Conservation (phyloP, 2,329 filamentous ascomycete species). For the Pseudogymnoascus sp. region DNA sequence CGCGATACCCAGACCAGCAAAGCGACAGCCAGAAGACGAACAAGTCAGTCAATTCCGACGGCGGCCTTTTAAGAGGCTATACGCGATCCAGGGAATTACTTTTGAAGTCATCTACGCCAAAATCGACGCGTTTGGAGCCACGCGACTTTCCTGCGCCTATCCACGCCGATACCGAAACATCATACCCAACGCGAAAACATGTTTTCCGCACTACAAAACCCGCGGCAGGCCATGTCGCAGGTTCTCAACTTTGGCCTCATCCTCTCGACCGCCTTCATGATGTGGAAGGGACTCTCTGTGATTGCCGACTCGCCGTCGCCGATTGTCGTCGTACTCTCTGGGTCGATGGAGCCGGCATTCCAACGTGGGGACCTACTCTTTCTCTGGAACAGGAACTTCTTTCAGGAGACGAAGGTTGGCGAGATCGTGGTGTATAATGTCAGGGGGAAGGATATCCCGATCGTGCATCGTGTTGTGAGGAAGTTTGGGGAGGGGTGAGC, state of each 20-base stretch:
- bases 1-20: conserved; percentile 10
- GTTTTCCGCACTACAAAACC: conserved; percentile 50
- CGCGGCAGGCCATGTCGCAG: conserved; percentile 58
- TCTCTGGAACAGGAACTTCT: conserved; percentile 47
- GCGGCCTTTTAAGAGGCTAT: not conserved
- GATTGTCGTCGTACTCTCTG: conserved; percentile 54
- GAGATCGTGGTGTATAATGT: conserved; percentile 73
- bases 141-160: not conserved
- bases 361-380: conserved; percentile 52
- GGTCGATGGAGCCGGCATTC: conserved; percentile 55
- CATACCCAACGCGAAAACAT: conserved; percentile 29
- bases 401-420: conserved; percentile 55
- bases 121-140: not conserved
- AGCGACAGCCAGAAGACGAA: not conserved
- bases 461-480: conserved; percentile 87
- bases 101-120: not conserved
- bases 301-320: conserved; percentile 51
- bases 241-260: conserved; percentile 66
- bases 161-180: not conserved
- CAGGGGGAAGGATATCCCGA: conserved; percentile 85
- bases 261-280: conserved; percentile 65
- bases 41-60: not conserved
- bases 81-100: not conserved
- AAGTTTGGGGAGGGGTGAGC: conserved; percentile 54
- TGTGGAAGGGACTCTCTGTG: conserved; percentile 64